A percentile compares a stretch with the other conserved stretches of the same genome.
Conservation (phyloP, 208 protist species). For the Crithidia acanthocephali region DNA sequence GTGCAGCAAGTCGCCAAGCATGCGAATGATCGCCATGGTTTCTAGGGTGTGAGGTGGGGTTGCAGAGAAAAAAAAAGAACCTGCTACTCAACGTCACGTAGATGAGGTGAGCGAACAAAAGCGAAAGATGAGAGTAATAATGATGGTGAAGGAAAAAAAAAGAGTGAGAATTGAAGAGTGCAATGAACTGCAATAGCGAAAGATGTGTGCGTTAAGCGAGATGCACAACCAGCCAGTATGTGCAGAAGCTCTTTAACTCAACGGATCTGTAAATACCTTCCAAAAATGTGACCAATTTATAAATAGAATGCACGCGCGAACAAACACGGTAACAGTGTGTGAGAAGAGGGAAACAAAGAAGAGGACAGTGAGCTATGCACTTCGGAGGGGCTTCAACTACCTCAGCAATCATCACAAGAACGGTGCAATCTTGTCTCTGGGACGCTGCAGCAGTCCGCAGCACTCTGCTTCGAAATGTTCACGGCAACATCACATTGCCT, state of each 20-base stretch:
- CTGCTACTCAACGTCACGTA: neutral
- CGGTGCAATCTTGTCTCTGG: too few species aligned
- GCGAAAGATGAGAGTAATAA: neutral
- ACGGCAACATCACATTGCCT: too few species aligned
- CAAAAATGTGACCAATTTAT: neutral
- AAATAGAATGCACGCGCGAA: too few species aligned
- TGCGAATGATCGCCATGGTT: constrained; percentile 90
- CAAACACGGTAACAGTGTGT: too few species aligned
- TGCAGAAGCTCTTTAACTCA: neutral
- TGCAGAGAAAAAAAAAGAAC: neutral
- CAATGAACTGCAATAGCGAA: constrained; percentile 16
- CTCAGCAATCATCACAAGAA: too few species aligned
- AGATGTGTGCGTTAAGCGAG: neutral
- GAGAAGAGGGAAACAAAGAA: too few species aligned
- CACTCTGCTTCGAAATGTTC: too few species aligned
- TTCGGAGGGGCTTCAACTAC: too few species aligned
- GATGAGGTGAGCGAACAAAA: neutral
- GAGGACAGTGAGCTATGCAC: too few species aligned
- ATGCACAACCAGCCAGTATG: neutral
- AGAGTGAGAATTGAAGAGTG: neutral
- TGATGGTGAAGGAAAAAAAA: constrained; percentile 7
- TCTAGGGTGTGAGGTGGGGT: neutral
- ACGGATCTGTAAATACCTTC: neutral
- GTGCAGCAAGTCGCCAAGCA: constrained; percentile 94
- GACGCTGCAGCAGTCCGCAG: too few species aligned